phyloP scores from a whole-genome alignment of 2,329 filamentous ascomycete genomes.

The Xylaria sp. region DNA sequence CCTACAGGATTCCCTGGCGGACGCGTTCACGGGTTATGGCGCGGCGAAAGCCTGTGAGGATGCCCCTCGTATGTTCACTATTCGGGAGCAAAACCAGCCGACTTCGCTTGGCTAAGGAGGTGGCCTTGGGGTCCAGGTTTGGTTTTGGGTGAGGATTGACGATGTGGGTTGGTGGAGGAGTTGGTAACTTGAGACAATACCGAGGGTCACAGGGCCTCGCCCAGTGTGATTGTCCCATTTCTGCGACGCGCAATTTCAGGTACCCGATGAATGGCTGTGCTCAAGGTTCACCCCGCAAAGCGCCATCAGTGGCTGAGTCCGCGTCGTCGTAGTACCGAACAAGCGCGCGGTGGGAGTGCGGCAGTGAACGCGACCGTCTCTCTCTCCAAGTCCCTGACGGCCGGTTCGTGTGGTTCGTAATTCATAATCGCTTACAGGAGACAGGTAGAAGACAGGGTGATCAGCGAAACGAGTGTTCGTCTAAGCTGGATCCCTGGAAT shows the following conservation, averaged over 20 bases:
- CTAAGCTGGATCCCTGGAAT: constrained; percentile 10
- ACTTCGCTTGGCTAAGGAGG: background rate
- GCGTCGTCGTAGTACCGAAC: constrained; percentile 14
- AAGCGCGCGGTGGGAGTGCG: constrained; percentile 16
- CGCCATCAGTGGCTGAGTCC: constrained; percentile 18
- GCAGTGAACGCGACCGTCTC: constrained; percentile 9
- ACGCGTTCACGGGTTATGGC: background rate
- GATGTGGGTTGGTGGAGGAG: background rate
- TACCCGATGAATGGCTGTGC: constrained; percentile 26
- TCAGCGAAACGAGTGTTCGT: background rate
- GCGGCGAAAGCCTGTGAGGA: background rate
- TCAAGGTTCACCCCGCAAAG: constrained; percentile 12
- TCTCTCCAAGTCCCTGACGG: no score
- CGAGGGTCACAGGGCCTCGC: constrained; percentile 5
- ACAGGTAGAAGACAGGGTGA: background rate
- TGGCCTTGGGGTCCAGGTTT: background rate
- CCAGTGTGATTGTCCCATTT: constrained; percentile 2
- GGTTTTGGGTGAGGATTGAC: constrained; percentile 8
- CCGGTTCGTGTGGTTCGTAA: background rate
- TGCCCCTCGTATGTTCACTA: background rate
- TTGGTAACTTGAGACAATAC: constrained; percentile 11
- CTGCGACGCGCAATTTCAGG: constrained; percentile 27
- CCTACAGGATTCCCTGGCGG: background rate
- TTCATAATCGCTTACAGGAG: background rate
- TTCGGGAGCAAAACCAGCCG: constrained; percentile 1